Conservation (phyloP, 2,329 filamentous ascomycete genomes). For the Diaporthe ilicicola region DNA sequence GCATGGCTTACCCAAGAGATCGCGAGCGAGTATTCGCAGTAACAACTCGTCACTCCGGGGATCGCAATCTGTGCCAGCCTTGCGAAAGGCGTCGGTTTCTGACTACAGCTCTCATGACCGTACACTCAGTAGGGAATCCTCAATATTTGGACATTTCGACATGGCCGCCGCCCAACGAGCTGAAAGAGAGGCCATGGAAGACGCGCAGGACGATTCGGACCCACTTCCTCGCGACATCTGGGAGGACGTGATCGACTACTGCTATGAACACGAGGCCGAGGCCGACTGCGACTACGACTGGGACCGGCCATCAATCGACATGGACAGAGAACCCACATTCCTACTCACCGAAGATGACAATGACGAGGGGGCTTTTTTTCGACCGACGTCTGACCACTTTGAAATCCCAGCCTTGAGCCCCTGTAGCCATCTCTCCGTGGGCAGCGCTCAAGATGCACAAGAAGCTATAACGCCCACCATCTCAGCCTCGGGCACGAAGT, state of each 20-base stretch:
- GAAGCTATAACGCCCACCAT: constrained; percentile 57
- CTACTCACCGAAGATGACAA: constrained; percentile 35
- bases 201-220: constrained; percentile 40
- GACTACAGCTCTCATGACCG: constrained; percentile 39
- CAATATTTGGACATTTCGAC: constrained; percentile 59
- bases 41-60: constrained; percentile 61
- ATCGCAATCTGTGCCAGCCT: constrained; percentile 61
- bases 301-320: constrained; percentile 65
- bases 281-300: constrained; percentile 73
- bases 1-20: constrained; percentile 46
- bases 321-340: constrained; percentile 42
- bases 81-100: constrained; percentile 30
- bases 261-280: constrained; percentile 74
- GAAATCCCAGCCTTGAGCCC: constrained; percentile 60
- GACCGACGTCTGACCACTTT: constrained; percentile 41
- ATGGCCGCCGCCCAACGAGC: constrained; percentile 47
- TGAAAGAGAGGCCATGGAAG: constrained; percentile 39
- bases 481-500: constrained; percentile 45
- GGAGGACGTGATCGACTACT: constrained; percentile 77
- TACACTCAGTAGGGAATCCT: constrained; percentile 56
- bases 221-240: constrained; percentile 58
- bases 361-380: neutral
- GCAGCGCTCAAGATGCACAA: constrained; percentile 42
- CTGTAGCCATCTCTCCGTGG: constrained; percentile 47
- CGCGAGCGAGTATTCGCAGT: constrained; percentile 55